Evolutionary conservation across 23 red algal species (phyloP).

Genomic region (Gracilaria gracilis): DNA sequence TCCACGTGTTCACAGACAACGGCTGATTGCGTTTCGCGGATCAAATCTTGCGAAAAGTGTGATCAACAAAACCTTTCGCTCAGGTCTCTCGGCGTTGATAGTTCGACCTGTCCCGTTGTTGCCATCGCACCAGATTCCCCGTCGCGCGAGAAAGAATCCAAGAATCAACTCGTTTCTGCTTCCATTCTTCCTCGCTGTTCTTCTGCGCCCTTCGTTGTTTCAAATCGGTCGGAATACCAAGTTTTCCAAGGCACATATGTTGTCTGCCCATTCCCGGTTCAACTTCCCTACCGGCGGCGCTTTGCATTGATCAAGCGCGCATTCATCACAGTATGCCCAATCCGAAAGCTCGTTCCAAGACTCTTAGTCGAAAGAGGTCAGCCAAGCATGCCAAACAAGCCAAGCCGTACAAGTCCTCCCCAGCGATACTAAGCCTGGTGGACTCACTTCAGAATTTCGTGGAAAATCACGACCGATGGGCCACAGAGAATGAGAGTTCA

Average conservation of each 20-base stretch:
- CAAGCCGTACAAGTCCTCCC: conserved; percentile 25
- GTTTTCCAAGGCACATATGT: background rate
- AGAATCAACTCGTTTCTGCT: too few species aligned
- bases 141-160: too few species aligned
- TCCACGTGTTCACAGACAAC: too few species aligned
- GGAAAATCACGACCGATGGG: conserved; percentile 34
- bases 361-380: background rate
- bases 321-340: conserved; percentile 10
- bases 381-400: background rate
- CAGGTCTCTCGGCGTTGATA: too few species aligned
- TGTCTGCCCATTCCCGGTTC: background rate
- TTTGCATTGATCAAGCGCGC: background rate
- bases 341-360: conserved; percentile 14
- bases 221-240: too few species aligned
- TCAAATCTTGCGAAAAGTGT: too few species aligned
- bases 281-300: background rate
- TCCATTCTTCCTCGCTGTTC: too few species aligned
- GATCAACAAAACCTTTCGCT: too few species aligned
- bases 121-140: too few species aligned
- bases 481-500: background rate
- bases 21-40: too few species aligned
- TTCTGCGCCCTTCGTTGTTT: too few species aligned
- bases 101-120: too few species aligned
- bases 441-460: conserved; percentile 21
- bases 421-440: conserved; percentile 16